These are phyloP conservation scores for Nicotiana rustica DNA, from an alignment of 305 asterid genomes.

Conservation along the genomic window DNA sequence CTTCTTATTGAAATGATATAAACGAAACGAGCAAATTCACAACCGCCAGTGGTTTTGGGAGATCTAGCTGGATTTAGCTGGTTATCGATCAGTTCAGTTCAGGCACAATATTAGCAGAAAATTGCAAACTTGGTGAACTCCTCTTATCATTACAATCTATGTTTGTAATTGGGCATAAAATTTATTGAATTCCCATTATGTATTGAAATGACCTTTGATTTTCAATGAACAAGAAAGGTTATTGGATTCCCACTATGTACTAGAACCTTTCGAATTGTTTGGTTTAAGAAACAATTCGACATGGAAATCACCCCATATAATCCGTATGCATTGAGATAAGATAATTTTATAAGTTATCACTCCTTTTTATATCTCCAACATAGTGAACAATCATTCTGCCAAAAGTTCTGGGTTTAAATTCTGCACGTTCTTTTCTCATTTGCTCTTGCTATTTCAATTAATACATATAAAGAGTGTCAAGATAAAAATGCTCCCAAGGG, in stretches of 20 bases:
- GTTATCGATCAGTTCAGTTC: neutral
- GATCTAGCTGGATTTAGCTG: neutral
- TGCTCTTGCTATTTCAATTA: neutral
- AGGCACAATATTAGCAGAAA: neutral
- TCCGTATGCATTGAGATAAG: no score
- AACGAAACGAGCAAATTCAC: no score
- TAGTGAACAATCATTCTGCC: neutral
- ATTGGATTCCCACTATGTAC: neutral
- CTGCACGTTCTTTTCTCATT: neutral
- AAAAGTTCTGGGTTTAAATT: neutral
- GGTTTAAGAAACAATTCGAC: no score
- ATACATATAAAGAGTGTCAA: neutral
- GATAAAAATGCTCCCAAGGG: no score
- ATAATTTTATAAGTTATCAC: neutral
- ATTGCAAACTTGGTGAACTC: no score
- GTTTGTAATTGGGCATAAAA: neutral
- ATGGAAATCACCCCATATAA: no score
- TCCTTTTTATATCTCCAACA: neutral
- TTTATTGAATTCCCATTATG: neutral
- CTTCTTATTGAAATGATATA: no score
- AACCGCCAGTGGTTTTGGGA: neutral
- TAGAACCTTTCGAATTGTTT: no score
- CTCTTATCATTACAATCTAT: no score
- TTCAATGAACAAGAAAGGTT: neutral
- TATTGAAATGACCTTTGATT: no score